A percentile compares a stretch with the other conserved stretches of the same genome.
Conservation (phyloP, 2,329 filamentous ascomycete species). For the Albifimbria verrucaria region DNA sequence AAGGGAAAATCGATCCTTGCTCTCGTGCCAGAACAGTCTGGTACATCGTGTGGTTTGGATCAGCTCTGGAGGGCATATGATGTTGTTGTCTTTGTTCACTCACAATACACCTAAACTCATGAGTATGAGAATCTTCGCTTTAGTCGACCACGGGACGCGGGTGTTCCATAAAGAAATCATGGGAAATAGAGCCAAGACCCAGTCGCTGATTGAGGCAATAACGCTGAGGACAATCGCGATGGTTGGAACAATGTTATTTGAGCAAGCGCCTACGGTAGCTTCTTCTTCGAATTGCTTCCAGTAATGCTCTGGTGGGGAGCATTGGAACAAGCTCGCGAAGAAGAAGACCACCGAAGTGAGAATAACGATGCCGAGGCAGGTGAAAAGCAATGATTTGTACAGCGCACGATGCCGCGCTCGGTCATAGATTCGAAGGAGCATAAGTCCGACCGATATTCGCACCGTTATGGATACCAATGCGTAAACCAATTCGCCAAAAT, state of each 20-base stretch:
- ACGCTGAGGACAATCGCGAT: not conserved
- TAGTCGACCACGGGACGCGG: not conserved
- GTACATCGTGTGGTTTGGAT: not conserved
- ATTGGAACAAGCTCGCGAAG: not conserved
- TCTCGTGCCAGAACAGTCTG: not conserved
- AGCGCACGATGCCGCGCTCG: not conserved
- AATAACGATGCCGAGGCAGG: not conserved
- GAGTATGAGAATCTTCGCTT: not conserved
- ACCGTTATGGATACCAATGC: not conserved
- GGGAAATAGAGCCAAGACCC: not conserved
- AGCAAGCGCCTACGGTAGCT: not conserved
- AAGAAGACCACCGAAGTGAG: not conserved
- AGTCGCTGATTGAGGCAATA: not conserved
- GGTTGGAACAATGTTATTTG: not conserved
- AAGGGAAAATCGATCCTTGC: no score
- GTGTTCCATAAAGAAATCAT: not conserved
- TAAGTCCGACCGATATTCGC: not conserved
- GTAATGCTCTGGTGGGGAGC: not conserved
- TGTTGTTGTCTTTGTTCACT: not conserved
- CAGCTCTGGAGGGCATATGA: not conserved
- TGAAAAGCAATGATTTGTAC: not conserved
- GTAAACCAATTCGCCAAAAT: not conserved
- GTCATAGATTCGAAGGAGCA: not conserved
- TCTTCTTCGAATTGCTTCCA: not conserved
- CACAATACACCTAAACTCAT: not conserved